Base-by-base conservation (phyloP, 371 early-diverging fungal species). In the Smittium mucronatum region DNA sequence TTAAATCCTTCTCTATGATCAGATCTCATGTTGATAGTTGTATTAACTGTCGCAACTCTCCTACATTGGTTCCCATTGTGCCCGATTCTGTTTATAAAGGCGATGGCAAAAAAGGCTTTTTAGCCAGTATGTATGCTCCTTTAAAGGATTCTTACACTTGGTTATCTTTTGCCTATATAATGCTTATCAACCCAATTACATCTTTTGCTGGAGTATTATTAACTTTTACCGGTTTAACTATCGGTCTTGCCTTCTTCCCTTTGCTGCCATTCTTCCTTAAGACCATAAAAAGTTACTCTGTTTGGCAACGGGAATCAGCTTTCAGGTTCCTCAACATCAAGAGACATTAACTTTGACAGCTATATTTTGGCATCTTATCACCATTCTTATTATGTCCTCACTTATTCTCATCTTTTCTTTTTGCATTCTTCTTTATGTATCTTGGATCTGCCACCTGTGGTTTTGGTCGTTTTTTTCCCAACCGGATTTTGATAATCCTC, bases 131-230 rank as follows among this genome's bases (percentile, higher is more conserved):
- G 35, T 21, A 21, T 31, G 64, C 5, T 11, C 64, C 34, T 28
- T 25, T 64, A 2, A 33, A 34, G 21, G 64, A 64, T 31, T 15
- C 26, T 15, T 64, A 64, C 64, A 64, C 64, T 31, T 36, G 34
- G 36, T 21, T 16, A 15, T 11, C 26, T 16, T 16, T 31, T 64
- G 11, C 28, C 21, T 64, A 26, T 26, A 30, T 64, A 11, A 64
- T 64, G 36, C 26, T 64, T 64, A 33, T 64, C 16, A 64, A 31
- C 11, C 64, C 64, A 30, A 26, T 64, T 30, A 21, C 30, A 5
- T 26, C 28, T 21, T 15, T 64, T 21, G 2, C 26, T 11, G 64
- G 64, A 5, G 8, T 64, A 26, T 15, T 33, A 5, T 15, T 64
- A 2, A 15, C 64, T 15, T 28, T 64, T 64, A 26, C 32, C 25